phyloP scores from a whole-genome alignment of 768 basidiomycete genomes.

The Roridomyces roridus region DNA sequence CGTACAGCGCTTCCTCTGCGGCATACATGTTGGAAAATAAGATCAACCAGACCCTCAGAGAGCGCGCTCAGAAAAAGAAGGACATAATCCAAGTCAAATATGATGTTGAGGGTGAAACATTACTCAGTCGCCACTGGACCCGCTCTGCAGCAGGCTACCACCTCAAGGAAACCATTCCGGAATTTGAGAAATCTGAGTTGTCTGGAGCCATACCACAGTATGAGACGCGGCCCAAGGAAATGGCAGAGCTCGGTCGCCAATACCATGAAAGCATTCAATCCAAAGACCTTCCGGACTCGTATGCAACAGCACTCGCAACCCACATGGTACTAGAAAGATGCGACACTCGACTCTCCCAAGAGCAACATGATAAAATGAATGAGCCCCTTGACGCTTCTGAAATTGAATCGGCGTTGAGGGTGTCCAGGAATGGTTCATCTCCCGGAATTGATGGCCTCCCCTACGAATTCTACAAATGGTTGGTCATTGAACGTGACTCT shows the following conservation, averaged over 20 bases:
- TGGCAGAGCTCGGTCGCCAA: slow-evolving; percentile 1
- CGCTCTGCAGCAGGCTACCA: not conserved
- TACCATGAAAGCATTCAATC: not conserved
- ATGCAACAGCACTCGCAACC: not conserved
- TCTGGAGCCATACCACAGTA: not conserved
- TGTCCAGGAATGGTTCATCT: not conserved
- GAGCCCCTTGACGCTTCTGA: not conserved
- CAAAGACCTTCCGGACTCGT: not conserved
- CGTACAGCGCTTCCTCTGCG: too few species aligned
- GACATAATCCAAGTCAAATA: not conserved
- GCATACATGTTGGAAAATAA: too few species aligned
- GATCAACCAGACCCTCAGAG: too few species aligned
- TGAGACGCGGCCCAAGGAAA: not conserved
- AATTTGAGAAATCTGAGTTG: not conserved
- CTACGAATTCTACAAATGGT: slow-evolving; percentile 18
- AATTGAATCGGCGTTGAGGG: not conserved
- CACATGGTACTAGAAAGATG: not conserved
- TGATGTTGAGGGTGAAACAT: not conserved
- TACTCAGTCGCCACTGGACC: not conserved
- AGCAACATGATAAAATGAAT: not conserved
- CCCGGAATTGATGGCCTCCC: slow-evolving; percentile 22
- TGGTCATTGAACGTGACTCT: not conserved
- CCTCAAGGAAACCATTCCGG: not conserved
- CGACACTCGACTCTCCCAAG: not conserved
- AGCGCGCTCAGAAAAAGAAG: not conserved